Conservation (phyloP, 2,329 filamentous ascomycete genomes). For the Hawksworthiomyces lignivorus region DNA sequence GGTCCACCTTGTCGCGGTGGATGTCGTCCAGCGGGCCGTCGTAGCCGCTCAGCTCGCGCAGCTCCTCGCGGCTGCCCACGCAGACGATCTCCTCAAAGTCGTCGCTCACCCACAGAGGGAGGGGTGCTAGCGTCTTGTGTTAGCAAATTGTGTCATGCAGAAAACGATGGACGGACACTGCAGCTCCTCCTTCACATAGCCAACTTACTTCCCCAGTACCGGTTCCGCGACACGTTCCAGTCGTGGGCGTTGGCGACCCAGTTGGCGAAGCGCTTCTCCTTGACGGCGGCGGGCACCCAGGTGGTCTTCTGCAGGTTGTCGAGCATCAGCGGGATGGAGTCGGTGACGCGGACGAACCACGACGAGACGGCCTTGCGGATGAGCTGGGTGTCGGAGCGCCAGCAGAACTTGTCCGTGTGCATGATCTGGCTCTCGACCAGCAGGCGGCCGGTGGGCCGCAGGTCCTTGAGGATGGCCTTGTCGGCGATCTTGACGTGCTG, state of each 20-base stretch:
- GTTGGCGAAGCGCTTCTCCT: constrained; percentile 82
- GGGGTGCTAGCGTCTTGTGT: constrained; percentile 4
- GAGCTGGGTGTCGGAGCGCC: constrained; percentile 87
- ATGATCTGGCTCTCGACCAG: constrained; percentile 80
- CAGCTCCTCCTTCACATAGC: too few species aligned
- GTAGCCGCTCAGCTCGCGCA: constrained; percentile 81
- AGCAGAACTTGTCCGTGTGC: constrained; percentile 92
- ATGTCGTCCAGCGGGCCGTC: constrained; percentile 76
- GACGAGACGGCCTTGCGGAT: constrained; percentile 89
- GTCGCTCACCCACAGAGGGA: constrained; percentile 66
- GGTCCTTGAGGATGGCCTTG: constrained; percentile 83
- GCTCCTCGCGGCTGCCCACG: constrained; percentile 74
- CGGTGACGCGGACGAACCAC: constrained; percentile 87
- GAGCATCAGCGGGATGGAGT: constrained; percentile 82
- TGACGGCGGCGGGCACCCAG: constrained; percentile 87
- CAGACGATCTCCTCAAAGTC: constrained; percentile 82
- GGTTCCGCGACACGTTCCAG: constrained; percentile 91
- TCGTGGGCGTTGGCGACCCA: constrained; percentile 90
- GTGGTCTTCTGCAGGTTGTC: constrained; percentile 81
- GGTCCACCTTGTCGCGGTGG: constrained; percentile 86
- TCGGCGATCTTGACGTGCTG: constrained; percentile 89
- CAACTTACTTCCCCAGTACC: constrained; percentile 92
- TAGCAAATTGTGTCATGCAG: too few species aligned
- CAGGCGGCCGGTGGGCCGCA: constrained; percentile 69
- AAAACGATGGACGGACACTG: too few species aligned